Base-by-base conservation (phyloP, 805 yeast species). In the Lachancea dasiensis region DNA sequence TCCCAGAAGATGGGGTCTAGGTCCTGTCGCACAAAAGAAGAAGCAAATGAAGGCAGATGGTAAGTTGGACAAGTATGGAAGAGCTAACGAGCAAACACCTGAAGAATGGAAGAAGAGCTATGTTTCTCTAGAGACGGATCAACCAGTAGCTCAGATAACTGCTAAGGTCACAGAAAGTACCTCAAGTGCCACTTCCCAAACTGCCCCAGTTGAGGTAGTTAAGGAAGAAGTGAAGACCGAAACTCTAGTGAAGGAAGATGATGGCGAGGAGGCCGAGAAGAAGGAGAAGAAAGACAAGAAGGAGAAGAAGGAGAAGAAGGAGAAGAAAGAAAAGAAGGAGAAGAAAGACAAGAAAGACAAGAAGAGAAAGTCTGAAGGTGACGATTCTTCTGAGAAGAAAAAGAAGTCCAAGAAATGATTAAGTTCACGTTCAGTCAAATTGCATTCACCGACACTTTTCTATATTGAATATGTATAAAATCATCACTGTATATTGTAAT, bases 1-100 rank as follows among this genome's bases (percentile, higher is more conserved):
- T 67, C 98, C 98, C 69, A 84, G 98, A 76, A 82, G 97, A 76
- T 92, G 98, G 98, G 98, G 98, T 46, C 71, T 92, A 54, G 98
- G 98, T 55, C 98, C 98, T 55, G 86, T 89, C 62, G 97, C 98
- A 44, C 86, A 85, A 68, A 87, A 87, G 81, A 92, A 92, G 84
- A 92, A 92, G 76, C 95, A 90, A 73, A 72, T 92, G 75, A 90
- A 89, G 76, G 83, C 94, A 38, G 95, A 84, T 50, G 98, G 97
- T 58, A 90, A 92, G 69, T 79, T 92, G 60, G 98, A 92, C 73
- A 86, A 90, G 68, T 92, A 68, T 59, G 98, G 98, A 48, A 81
- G 95, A 70, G 73, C 71, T 47, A 92, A 87, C 60, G 98, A 92
- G 67, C 81, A 77, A 63, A 92, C 98, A 20, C 98, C 98, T 55